phyloP scores from a whole-genome alignment of 768 basidiomycete species.

The Omphalotus guepiniiformis region DNA sequence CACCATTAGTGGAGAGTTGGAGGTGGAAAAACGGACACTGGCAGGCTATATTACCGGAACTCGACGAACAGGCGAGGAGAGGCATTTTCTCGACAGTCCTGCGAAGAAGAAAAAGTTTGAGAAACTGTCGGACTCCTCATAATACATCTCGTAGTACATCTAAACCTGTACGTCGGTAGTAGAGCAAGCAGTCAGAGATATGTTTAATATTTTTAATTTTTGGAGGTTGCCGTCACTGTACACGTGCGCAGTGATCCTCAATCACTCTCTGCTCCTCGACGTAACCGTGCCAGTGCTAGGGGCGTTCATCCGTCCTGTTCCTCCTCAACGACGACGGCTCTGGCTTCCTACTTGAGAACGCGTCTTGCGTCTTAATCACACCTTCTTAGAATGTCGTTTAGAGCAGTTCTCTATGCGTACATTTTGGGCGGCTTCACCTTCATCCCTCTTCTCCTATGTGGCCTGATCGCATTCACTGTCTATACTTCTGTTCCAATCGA shows the following conservation, averaged over 20 bases:
- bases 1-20: constrained; percentile 37
- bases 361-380: too few species aligned
- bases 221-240: too few species aligned
- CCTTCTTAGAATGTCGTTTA: constrained; percentile 54
- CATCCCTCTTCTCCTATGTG: constrained; percentile 69
- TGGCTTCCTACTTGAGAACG: constrained; percentile 9
- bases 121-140: neutral
- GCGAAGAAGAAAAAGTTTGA: neutral
- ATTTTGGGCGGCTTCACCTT: constrained; percentile 89
- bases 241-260: too few species aligned
- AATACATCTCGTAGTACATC: neutral
- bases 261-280: too few species aligned
- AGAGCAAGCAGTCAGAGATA: too few species aligned
- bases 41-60: constrained; percentile 42
- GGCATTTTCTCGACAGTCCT: constrained; percentile 37
- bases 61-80: constrained; percentile 40
- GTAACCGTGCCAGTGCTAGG: too few species aligned
- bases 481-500: constrained; percentile 87
- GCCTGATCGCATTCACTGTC: constrained; percentile 53
- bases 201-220: too few species aligned
- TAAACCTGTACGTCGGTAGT: too few species aligned
- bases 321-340: too few species aligned
- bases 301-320: too few species aligned
- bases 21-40: constrained; percentile 51
- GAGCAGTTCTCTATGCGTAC: constrained; percentile 76